Percentiles rank a stretch among this genome's conserved stretches.
These are phyloP conservation scores for Tuber indicum DNA, from an alignment of 495 filamentous ascomycete genomes.

Conservation along the genomic window DNA sequence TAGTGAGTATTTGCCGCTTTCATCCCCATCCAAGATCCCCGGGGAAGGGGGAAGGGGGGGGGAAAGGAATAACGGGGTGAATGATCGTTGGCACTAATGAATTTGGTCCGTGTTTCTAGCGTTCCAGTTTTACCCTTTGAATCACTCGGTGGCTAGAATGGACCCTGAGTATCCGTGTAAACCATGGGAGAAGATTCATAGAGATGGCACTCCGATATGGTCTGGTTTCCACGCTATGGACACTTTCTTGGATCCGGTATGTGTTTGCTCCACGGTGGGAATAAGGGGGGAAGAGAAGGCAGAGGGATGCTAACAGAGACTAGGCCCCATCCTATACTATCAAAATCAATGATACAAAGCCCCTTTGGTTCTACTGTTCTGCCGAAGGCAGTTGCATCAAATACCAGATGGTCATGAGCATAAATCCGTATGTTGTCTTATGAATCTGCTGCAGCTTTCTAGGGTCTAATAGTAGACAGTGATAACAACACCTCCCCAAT, in stretches of 20 bases:
- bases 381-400: constrained; percentile 45
- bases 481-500: constrained; percentile 40
- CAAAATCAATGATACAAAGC: constrained; percentile 46
- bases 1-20: constrained; percentile 16
- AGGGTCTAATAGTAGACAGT: constrained; percentile 10
- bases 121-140: constrained; percentile 50
- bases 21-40: no score
- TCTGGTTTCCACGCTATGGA: constrained; percentile 43
- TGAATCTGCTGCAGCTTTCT: neutral
- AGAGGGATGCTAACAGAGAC: constrained; percentile 7
- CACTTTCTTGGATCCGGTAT: constrained; percentile 30
- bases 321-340: constrained; percentile 46
- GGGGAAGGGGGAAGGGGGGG: neutral
- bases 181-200: constrained; percentile 45
- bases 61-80: neutral
- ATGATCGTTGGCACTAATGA: neutral
- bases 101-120: constrained; percentile 20
- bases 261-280: neutral
- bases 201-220: constrained; percentile 42
- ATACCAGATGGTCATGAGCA: constrained; percentile 46
- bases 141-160: constrained; percentile 49
- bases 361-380: constrained; percentile 51
- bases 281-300: neutral
- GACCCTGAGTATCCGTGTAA: constrained; percentile 48
- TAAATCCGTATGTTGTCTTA: constrained; percentile 44